phyloP scores from a whole-genome alignment of 768 basidiomycete genomes.

The Filobasidium wieringae region DNA sequence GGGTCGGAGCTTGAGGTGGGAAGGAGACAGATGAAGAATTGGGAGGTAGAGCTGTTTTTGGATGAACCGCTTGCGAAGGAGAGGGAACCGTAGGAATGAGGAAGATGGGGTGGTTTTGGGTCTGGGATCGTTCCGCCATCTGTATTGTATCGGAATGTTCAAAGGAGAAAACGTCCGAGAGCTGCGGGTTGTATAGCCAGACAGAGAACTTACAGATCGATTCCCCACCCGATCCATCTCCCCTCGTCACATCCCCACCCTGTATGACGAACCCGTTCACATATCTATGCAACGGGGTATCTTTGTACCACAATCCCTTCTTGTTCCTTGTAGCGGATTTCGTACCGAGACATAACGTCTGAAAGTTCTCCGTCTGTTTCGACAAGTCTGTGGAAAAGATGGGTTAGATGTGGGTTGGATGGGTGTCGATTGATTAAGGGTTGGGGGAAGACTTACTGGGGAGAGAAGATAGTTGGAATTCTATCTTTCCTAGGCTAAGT shows the following conservation, averaged over 20 bases:
- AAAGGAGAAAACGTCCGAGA: too few species aligned
- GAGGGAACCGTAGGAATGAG: conserved; percentile 43
- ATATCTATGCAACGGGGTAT: conserved; percentile 44
- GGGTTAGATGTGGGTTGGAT: conserved; percentile 28
- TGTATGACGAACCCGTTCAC: conserved; percentile 47
- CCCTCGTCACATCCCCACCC: conserved; percentile 48
- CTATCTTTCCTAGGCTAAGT: conserved; percentile 14
- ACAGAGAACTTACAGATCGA: conserved; percentile 32
- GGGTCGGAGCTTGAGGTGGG: too few species aligned
- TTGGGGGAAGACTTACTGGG: conserved; percentile 32
- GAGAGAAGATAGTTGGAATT: conserved; percentile 1
- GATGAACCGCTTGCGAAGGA: conserved; percentile 50
- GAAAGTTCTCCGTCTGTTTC: conserved; percentile 47
- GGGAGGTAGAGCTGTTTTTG: conserved; percentile 31
- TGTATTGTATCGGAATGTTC: too few species aligned
- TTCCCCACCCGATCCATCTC: conserved; percentile 50
- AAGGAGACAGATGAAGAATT: conserved; percentile 25
- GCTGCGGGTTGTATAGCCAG: too few species aligned
- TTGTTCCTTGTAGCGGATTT: conserved; percentile 45
- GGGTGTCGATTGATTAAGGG: conserved; percentile 42
- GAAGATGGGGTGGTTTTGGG: conserved; percentile 45
- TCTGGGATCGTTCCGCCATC: conserved; percentile 47
- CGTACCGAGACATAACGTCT: conserved; percentile 45
- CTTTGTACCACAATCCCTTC: conserved; percentile 44
- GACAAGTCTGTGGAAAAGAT: conserved; percentile 38